Base-by-base conservation (phyloP, 805 yeast genomes). In the Kuraishia hungarica region DNA sequence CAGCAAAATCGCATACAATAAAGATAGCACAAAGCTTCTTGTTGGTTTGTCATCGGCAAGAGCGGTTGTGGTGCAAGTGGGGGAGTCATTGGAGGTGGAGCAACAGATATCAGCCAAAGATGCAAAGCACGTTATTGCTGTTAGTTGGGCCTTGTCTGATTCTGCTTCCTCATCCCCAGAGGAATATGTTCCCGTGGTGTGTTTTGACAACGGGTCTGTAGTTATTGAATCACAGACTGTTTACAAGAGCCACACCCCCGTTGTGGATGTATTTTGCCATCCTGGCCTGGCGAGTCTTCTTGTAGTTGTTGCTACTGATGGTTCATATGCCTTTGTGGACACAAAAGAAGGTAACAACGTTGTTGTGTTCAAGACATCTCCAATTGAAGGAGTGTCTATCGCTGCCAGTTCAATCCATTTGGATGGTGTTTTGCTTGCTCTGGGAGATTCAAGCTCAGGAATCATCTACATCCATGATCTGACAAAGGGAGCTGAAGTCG, bases 391-490 rank as follows among this genome's bases (percentile, higher is more conserved):
- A 22, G 49, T 19, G 10, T 47, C 49, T 8, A 22, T 47, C 24
- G 22, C 21, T 21, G 24, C 22, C 19, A 22, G 24, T 11, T 52
- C 51, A 13, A 23, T 54, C 15, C 78, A 74, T 56, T 69, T 67
- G 47, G 78, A 74, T 59, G 77, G 78, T 4, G 51, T 67, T 2
- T 53, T 73, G 22, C 50, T 73, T 10, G 72, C 73, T 5, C 51
- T 77, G 1, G 80, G 79, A 1, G 55, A 53, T 13, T 64, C 65
- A 1, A 53, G 59, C 4, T 60, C 67, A 20, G 73, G 69, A 6
- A 58, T 62, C 15, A 68, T 80, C 4, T 56, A 62, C 2, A 68
- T 81, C 3, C 72, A 66, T 59, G 76, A 75, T 55, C 59, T 80
- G 23, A 65, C 77, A 2, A 66, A 69, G 28, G 73, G 78, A 2